A percentile compares a stretch with the other conserved stretches of the same genome.
phyloP scores from a whole-genome alignment of 208 protist species.

The Trypanosoma conorhini region DNA sequence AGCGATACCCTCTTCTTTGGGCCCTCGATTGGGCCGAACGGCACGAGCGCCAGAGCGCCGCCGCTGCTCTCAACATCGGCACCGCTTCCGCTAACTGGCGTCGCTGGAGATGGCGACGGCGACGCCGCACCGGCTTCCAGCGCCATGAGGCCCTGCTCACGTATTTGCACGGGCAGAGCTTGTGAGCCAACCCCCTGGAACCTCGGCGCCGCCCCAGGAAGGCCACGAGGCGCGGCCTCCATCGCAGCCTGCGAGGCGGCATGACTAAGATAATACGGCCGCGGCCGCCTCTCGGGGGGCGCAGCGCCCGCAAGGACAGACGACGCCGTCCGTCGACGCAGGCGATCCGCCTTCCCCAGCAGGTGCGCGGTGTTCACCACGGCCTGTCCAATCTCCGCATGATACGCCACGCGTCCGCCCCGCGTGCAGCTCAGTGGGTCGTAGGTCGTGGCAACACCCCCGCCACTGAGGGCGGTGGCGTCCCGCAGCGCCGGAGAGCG shows the following conservation, averaged over 20 bases:
- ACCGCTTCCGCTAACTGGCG: not conserved
- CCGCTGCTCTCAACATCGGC: not conserved
- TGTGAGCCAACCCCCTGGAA: not conserved
- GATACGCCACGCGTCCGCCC: conserved; percentile 17
- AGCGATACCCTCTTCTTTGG: not conserved
- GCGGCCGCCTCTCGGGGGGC: not conserved
- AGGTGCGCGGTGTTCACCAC: conserved; percentile 43
- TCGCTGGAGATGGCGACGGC: not conserved
- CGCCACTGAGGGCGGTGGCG: not conserved
- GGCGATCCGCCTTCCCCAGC: conserved; percentile 16
- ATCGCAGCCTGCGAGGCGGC: not conserved
- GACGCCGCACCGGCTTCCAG: not conserved
- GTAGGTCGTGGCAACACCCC: conserved; percentile 4
- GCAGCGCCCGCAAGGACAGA: not conserved
- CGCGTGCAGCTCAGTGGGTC: conserved; percentile 18
- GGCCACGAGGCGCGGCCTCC: not conserved
- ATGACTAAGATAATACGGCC: not conserved
- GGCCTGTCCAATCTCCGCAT: conserved; percentile 36
- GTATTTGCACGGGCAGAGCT: not conserved
- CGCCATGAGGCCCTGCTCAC: not conserved
- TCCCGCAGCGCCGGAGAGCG: not conserved
- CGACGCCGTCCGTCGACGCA: not conserved
- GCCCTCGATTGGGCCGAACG: not conserved
- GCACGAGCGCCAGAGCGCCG: not conserved
- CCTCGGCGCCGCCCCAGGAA: not conserved